Evolutionary conservation across 495 filamentous ascomycete genomes (phyloP).

Genomic region (Neurospora sp.): DNA sequence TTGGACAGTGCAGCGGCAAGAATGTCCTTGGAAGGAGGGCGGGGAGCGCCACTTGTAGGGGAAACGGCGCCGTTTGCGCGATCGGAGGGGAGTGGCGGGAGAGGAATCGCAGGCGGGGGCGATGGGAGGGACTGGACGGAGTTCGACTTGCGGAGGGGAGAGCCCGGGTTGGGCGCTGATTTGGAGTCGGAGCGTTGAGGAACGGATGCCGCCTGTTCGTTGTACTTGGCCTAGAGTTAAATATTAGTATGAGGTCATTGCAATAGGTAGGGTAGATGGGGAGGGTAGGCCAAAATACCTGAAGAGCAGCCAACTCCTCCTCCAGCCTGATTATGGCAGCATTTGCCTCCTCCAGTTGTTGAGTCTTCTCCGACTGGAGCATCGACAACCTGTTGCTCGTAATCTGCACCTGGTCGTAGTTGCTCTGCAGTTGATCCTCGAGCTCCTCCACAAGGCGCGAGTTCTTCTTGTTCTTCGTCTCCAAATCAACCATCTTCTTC

Average conservation of each 20-base stretch:
- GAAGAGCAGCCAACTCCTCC: slow-evolving; percentile 48
- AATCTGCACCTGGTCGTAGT: slow-evolving; percentile 86
- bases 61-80: slow-evolving; percentile 30
- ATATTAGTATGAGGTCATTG: slow-evolving; percentile 18
- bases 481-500: slow-evolving; percentile 57
- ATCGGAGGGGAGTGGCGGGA: slow-evolving; percentile 73
- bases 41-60: slow-evolving; percentile 28
- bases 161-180: slow-evolving; percentile 34
- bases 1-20: slow-evolving; percentile 32
- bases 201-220: slow-evolving; percentile 18
- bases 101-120: slow-evolving; percentile 82
- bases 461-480: slow-evolving; percentile 66
- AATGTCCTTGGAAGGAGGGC: slow-evolving; percentile 76
- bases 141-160: slow-evolving; percentile 64
- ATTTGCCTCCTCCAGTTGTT: slow-evolving; percentile 48
- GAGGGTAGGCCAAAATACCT: slow-evolving; percentile 41
- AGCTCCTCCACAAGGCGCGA: slow-evolving; percentile 87
- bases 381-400: slow-evolving; percentile 64
- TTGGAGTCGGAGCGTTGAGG: slow-evolving; percentile 67
- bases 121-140: slow-evolving; percentile 80
- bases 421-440: slow-evolving; percentile 90
- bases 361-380: slow-evolving; percentile 59
- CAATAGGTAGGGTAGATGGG: neutral
- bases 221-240: slow-evolving; percentile 45
- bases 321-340: slow-evolving; percentile 37